These are phyloP conservation scores for Rhizophora apiculata DNA, from an alignment of 345 rosid species.

Conservation along the genomic window DNA sequence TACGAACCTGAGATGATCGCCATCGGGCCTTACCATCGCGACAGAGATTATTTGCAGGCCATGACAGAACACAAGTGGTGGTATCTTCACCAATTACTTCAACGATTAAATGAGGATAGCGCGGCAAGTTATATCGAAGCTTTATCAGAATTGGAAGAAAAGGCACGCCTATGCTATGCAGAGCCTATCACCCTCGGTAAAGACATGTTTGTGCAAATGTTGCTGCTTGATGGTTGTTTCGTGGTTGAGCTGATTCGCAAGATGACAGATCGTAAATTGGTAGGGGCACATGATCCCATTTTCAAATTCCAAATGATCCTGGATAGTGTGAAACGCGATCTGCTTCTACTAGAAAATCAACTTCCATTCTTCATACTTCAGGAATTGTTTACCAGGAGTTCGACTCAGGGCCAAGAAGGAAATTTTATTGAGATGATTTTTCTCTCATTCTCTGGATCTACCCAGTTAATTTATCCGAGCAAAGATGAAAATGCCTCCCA, in stretches of 20 bases:
- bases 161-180: constrained; percentile 24
- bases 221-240: constrained; percentile 22
- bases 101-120: background rate
- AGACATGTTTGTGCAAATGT: constrained; percentile 12
- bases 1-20: constrained; percentile 15
- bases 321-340: too few relatives aligned
- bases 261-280: too few relatives aligned
- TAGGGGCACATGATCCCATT: background rate
- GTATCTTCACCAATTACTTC: constrained; percentile 7
- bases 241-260: constrained; percentile 7
- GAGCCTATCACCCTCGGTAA: background rate
- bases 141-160: constrained; percentile 18
- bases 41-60: background rate
- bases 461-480: too few relatives aligned
- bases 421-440: too few relatives aligned
- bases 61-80: constrained; percentile 20
- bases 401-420: background rate
- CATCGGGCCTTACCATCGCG: constrained; percentile 16
- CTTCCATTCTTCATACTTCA: constrained; percentile 22
- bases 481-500: too few relatives aligned
- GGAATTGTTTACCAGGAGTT: constrained; percentile 6
- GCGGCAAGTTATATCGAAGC: background rate
- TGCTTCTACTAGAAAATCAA: constrained; percentile 15
- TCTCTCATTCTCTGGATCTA: too few relatives aligned
- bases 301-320: background rate